These are phyloP conservation scores for Pneumocystis wakefieldiae DNA, from an alignment of 1,139 yeast genomes.

Conservation along the genomic window DNA sequence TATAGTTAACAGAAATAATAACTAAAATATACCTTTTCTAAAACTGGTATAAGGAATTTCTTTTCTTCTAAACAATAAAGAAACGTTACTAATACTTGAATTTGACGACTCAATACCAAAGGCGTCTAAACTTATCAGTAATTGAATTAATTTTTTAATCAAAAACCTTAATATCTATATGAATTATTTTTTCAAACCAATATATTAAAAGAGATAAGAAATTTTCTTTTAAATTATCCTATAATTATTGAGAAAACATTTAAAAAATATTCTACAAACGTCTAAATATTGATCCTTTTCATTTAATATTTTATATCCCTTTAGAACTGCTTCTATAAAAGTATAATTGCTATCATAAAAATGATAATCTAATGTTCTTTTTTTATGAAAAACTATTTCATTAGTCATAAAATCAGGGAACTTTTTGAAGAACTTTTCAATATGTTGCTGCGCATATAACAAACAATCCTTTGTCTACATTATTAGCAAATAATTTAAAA, in stretches of 20 bases:
- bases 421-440: conserved; percentile 46
- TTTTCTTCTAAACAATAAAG: conserved; percentile 72
- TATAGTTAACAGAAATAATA: conserved; percentile 46
- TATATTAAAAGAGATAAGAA: not conserved
- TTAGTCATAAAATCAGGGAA: conserved; percentile 1
- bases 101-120: conserved; percentile 62
- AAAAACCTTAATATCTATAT: conserved; percentile 53
- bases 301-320: not conserved
- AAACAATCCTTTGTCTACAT: conserved; percentile 61
- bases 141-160: conserved; percentile 53
- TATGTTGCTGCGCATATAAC: conserved; percentile 61
- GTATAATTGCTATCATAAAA: conserved; percentile 71
- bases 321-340: conserved; percentile 51
- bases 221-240: not conserved
- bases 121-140: conserved; percentile 64
- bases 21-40: not conserved
- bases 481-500: not conserved
- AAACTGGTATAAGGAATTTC: conserved; percentile 3
- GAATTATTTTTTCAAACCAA: conserved; percentile 39
- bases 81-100: conserved; percentile 89
- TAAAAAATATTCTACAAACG: not conserved
- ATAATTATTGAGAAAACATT: not conserved
- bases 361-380: conserved; percentile 56
- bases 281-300: not conserved
- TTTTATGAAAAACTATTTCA: conserved; percentile 1